Conservation (phyloP, 345 rosid genomes). For the Eutrema heterophyllum region DNA sequence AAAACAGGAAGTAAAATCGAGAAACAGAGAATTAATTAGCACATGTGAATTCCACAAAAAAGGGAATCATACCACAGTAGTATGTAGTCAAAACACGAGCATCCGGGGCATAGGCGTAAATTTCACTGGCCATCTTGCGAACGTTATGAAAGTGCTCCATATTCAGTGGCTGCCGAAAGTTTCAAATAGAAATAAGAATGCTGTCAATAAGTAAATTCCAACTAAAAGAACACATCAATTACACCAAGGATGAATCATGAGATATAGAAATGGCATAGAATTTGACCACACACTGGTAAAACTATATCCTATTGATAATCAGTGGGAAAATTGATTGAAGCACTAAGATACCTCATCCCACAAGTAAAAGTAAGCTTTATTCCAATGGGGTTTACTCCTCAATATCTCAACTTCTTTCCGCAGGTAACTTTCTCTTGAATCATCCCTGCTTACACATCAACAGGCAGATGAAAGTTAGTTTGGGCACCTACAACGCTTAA, state of each 20-base stretch:
- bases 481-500: slow-evolving; percentile 24
- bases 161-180: slow-evolving; percentile 70
- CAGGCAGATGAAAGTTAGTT: slow-evolving; percentile 34
- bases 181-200: slow-evolving; percentile 11
- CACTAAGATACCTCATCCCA: slow-evolving; percentile 82
- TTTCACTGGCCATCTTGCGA: slow-evolving; percentile 78
- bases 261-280: neutral
- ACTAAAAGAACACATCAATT: neutral
- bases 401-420: slow-evolving; percentile 84
- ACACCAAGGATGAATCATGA: neutral
- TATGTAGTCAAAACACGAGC: slow-evolving; percentile 94
- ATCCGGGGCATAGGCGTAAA: slow-evolving; percentile 87
- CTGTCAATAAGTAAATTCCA: neutral
- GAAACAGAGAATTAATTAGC: neutral
- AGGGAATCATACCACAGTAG: slow-evolving; percentile 63
- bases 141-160: slow-evolving; percentile 78
- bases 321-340: neutral
- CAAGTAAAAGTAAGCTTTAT: slow-evolving; percentile 89
- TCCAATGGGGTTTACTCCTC: slow-evolving; percentile 90
- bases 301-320: neutral
- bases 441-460: slow-evolving; percentile 52
- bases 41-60: neutral
- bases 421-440: slow-evolving; percentile 60
- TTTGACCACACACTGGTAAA: neutral
- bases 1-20: neutral